Evolutionary conservation across 2,329 filamentous ascomycete species (phyloP), one percentile per base, ranked within the genome.

Genomic region (Plectosphaerella plurivora): DNA sequence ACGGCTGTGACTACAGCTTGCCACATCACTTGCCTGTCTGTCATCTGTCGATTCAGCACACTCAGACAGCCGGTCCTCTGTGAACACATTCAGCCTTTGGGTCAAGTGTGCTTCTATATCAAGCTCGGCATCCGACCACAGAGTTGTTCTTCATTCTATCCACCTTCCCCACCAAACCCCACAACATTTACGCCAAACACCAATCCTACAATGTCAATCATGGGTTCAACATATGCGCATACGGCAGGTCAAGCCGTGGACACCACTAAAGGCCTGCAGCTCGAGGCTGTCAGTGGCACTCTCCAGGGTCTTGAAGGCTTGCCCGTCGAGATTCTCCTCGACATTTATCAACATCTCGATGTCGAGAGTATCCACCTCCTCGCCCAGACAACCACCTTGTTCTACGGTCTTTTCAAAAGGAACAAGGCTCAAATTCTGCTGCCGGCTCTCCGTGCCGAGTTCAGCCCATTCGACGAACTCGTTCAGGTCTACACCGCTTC

Each of bases 311-410:
- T 73, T 18, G 55, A 63, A 45, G 59, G 58, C 44, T 54, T 75
- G 46, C 77, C 78, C 0, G 64, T 70, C 3, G 79, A 82, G 58
- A 69, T 78, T 16, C 60, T 78, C 3, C 61, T 80, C 11, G 72
- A 77, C 18, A 73, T 81, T 22, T 76, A 76, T 57, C 70, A 72
- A 28, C 57, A 72, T 16, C 64, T 81, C 49, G 69, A 76, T 51
- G 53, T 78, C 1, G 57, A 63, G 2, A 71, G 71, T 22, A 66
- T 75, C 36, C 70, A 68, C 49, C 65, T 65, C 33, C 65, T 76
- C 33, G 71, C 65, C n/a, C 58, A 63, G 14, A 60, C 65, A 3
- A 74, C 68, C 56, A 68, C 65, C 25, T 63, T 62, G 2, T 66
- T 79, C 15, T 62, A 67, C 15, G 55, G 62, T 3, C 67, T 81